A percentile compares a stretch with the other conserved stretches of the same genome.
phyloP scores from a whole-genome alignment of 805 yeast species.

The Candida ponderosae region DNA sequence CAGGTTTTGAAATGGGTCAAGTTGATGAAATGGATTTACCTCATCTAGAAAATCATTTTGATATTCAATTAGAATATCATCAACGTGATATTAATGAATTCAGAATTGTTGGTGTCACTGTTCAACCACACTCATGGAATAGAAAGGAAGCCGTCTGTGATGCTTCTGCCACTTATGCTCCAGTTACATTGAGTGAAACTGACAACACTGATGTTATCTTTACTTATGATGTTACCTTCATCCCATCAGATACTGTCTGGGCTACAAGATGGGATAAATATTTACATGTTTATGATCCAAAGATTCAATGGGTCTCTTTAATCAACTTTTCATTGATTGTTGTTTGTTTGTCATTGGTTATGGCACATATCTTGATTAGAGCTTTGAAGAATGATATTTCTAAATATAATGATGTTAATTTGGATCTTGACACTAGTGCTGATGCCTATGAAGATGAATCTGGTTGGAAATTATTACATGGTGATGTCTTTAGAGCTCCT shows the following conservation, averaged over 20 bases:
- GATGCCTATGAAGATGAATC: conserved; percentile 85
- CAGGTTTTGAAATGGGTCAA: conserved; percentile 75
- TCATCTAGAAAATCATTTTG: conserved; percentile 74
- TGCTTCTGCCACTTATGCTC: conserved; percentile 22
- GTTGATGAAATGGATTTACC: conserved; percentile 50
- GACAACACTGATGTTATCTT: conserved; percentile 54
- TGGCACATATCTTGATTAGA: conserved; percentile 69
- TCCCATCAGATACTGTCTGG: conserved; percentile 72
- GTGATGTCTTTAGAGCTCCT: conserved; percentile 91
- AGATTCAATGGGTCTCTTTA: conserved; percentile 93
- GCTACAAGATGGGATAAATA: conserved; percentile 99
- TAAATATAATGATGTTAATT: conserved; percentile 80
- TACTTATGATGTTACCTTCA: conserved; percentile 79
- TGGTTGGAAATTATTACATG: conserved; percentile 96
- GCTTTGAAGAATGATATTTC: conserved; percentile 81
- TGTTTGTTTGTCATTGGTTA: conserved; percentile 63
- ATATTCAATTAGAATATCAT: conserved; percentile 77
- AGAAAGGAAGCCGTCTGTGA: conserved; percentile 30
- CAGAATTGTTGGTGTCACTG: conserved; percentile 89
- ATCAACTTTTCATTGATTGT: conserved; percentile 82
- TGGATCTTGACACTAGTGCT: conserved; percentile 44
- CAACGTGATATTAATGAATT: conserved; percentile 54
- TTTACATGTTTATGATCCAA: conserved; percentile 83
- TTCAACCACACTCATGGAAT: conserved; percentile 56
- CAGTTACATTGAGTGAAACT: conserved; percentile 42